A percentile compares a stretch with the other conserved stretches of the same genome.
Conservation (phyloP, 2,329 filamentous ascomycete species). For the Hysterium pulicare region DNA sequence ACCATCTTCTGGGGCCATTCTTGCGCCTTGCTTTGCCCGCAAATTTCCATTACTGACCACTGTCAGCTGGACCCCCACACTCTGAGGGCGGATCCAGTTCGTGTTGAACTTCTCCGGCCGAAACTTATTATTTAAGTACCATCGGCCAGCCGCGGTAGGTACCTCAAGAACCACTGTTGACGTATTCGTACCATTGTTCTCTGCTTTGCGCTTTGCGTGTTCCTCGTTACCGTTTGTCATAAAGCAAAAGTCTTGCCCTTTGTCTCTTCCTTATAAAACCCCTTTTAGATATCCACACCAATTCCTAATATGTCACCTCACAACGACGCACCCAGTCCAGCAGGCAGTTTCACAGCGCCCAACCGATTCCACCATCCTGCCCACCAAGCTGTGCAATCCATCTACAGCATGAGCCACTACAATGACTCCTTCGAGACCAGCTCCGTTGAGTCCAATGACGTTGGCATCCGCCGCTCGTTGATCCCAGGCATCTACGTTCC, state of each 20-base stretch:
- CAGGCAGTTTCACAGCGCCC: constrained; percentile 26
- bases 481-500: constrained; percentile 44
- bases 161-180: constrained; percentile 26
- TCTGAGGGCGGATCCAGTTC: constrained; percentile 13
- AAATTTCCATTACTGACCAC: constrained; percentile 25
- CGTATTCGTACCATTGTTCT: constrained; percentile 33
- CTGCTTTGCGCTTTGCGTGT: constrained; percentile 10
- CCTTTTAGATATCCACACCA: constrained; percentile 9
- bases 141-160: constrained; percentile 26
- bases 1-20: constrained; percentile 20
- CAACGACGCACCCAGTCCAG: constrained; percentile 36
- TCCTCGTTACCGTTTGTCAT: constrained; percentile 32
- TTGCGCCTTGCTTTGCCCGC: constrained; percentile 29
- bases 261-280: constrained; percentile 26
- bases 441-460: constrained; percentile 34
- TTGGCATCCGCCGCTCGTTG: constrained; percentile 32
- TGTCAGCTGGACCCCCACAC: constrained; percentile 42
- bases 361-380: constrained; percentile 19
- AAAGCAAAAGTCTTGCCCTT: constrained; percentile 17
- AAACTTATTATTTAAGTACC: constrained; percentile 36
- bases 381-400: constrained; percentile 33
- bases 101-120: constrained; percentile 19
- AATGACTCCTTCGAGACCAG: constrained; percentile 36
- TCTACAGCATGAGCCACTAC: constrained; percentile 32
- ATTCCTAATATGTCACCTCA: constrained; percentile 36